These are phyloP conservation scores for Kodamaea plutei DNA, from an alignment of 1,139 yeast genomes.

Conservation along the genomic window DNA sequence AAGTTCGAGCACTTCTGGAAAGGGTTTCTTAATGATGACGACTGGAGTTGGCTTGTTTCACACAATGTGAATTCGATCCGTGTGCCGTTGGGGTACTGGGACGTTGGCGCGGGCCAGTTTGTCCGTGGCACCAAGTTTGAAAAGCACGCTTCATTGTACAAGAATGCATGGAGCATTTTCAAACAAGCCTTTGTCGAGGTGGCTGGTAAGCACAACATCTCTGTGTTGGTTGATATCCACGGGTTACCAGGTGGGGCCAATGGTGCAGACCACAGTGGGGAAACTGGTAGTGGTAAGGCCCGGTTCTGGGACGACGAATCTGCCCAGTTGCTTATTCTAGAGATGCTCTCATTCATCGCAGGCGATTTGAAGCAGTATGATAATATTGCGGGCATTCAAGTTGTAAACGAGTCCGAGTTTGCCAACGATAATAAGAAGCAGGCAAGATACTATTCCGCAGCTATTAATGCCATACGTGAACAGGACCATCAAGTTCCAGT, in stretches of 20 bases:
- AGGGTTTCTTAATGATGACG: slow-evolving; percentile 58
- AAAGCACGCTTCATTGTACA: slow-evolving; percentile 48
- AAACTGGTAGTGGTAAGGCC: slow-evolving; percentile 47
- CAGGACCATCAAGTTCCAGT: slow-evolving; percentile 61
- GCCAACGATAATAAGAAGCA: slow-evolving; percentile 49
- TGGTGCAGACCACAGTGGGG: slow-evolving; percentile 78
- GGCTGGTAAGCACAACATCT: slow-evolving; percentile 57
- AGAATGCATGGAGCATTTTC: slow-evolving; percentile 64
- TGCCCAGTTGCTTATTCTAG: slow-evolving; percentile 44
- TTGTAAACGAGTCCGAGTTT: slow-evolving; percentile 80
- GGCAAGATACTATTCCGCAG: slow-evolving; percentile 62
- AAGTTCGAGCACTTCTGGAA: slow-evolving; percentile 69
- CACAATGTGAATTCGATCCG: slow-evolving; percentile 74
- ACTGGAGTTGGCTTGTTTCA: slow-evolving; percentile 71
- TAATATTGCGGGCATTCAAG: slow-evolving; percentile 76
- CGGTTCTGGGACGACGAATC: slow-evolving; percentile 56
- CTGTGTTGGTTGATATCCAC: slow-evolving; percentile 80
- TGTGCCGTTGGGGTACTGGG: slow-evolving; percentile 92
- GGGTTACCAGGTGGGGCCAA: slow-evolving; percentile 94
- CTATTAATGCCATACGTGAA: slow-evolving; percentile 56
- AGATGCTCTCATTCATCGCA: slow-evolving; percentile 58
- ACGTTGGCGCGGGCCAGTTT: slow-evolving; percentile 59
- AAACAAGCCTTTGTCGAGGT: slow-evolving; percentile 47
- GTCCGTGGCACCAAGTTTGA: slow-evolving; percentile 61
- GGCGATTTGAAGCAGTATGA: slow-evolving; percentile 52